phyloP scores from a whole-genome alignment of 2,329 filamentous ascomycete genomes.

The Xylaria digitata region DNA sequence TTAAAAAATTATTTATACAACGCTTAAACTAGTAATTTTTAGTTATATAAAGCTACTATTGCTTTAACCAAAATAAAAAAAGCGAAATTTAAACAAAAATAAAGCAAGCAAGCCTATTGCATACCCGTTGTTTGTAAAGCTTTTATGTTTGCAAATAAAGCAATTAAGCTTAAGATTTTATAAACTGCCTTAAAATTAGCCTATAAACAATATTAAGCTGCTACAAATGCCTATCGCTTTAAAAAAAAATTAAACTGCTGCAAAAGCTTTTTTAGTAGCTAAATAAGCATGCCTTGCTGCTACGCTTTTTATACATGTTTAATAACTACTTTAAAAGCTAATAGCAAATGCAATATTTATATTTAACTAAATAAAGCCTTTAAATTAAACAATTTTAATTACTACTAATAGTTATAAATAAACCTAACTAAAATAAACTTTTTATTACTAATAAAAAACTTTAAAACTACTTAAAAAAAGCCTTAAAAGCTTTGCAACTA shows the following conservation, averaged over 20 bases:
- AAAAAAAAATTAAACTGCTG: too few species aligned
- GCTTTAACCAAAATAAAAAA: neutral
- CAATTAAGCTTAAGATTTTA: neutral
- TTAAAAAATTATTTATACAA: conserved; percentile 18
- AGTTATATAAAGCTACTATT: conserved; percentile 19
- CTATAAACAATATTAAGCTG: conserved; percentile 5
- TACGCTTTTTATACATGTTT: neutral
- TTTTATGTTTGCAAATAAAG: neutral
- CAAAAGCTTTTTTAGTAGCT: too few species aligned
- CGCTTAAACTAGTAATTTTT: conserved; percentile 12
- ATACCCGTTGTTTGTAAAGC: neutral
- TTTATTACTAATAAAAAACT: conserved; percentile 6
- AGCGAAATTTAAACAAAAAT: neutral
- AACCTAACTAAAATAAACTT: neutral
- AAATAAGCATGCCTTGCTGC: neutral
- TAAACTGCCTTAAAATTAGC: conserved; percentile 5
- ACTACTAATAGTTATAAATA: neutral
- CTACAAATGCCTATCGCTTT: neutral
- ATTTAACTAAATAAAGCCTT: neutral
- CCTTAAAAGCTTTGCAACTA: neutral
- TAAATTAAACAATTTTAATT: conserved; percentile 4
- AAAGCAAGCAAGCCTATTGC: neutral
- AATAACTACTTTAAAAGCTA: neutral
- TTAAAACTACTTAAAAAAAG: neutral
- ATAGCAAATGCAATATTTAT: neutral